phyloP scores from a whole-genome alignment of 768 basidiomycete species.

The Serendipita sp. region DNA sequence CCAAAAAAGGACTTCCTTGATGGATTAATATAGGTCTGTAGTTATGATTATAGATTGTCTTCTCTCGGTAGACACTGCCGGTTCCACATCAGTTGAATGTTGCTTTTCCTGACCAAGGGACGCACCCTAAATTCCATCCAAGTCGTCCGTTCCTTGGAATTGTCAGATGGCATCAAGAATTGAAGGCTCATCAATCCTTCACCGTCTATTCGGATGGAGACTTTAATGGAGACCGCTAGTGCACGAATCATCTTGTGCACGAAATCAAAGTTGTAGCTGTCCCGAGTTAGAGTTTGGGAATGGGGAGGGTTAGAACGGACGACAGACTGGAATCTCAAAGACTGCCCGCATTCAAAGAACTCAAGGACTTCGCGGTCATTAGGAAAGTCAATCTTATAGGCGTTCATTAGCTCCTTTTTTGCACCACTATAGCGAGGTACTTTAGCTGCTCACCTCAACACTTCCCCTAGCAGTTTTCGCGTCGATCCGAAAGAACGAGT shows the following conservation, averaged over 20 bases:
- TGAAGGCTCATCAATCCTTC: constrained; percentile 77
- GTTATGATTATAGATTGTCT: constrained; percentile 2
- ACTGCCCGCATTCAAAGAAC: constrained; percentile 62
- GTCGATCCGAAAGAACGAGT: constrained; percentile 63
- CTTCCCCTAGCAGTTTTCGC: constrained; percentile 72
- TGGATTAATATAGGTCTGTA: constrained; percentile 8
- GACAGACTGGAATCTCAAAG: constrained; percentile 54
- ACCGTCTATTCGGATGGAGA: constrained; percentile 72
- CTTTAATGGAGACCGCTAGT: constrained; percentile 69
- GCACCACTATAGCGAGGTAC: not conserved
- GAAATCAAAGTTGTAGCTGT: constrained; percentile 72
- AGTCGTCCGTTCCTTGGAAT: constrained; percentile 2
- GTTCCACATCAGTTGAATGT: not conserved
- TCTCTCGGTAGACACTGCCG: not conserved
- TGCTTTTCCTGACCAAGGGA: not conserved
- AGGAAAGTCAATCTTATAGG: constrained; percentile 79
- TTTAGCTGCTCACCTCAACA: constrained; percentile 45
- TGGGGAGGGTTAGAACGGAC: not conserved
- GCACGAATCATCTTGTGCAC: constrained; percentile 58
- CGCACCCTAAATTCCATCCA: not conserved
- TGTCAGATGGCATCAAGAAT: constrained; percentile 57
- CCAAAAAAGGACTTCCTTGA: constrained; percentile 8
- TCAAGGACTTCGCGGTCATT: constrained; percentile 85
- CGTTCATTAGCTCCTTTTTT: not conserved
- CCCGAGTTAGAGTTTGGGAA: not conserved